Evolutionary conservation across 345 rosid genomes (phyloP), one percentile per base, ranked within the genome.

Genomic region (Eucalyptus viminalis): DNA sequence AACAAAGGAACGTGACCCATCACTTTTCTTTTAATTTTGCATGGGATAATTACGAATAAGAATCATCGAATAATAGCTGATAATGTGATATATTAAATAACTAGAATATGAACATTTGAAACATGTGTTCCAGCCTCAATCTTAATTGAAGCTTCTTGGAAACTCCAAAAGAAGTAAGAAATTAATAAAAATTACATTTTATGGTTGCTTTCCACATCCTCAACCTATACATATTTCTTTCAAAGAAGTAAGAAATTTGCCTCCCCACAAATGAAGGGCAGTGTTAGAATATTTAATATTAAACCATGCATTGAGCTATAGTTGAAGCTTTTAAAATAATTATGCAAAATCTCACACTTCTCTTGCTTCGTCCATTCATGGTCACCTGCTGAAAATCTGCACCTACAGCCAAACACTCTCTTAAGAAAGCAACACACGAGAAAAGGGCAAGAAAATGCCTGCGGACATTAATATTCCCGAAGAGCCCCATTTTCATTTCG

Each of bases 251-350:
- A 50, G 53, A 50, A 50, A 50, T 50, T 53, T 53, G 58, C 58
- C 11, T 51, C 22, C 22, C 58, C 56, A 3, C 56, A 53, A 0
- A 53, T 53, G 24, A 4, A 53, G 25, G 5, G 58, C 0, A 4
- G 25, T 19, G 25, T 53, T 21, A 21, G 5, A 53, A 53, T 53
- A 53, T 53, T 53, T 53, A 53, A 53, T 53, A 21, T 53, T 4
- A 53, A 53, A 53, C 5, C 5, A 1, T 21, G 58, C 58, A 21
- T 53, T 21, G 0, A 19, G 58, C 1, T 53, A 53, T 19, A 53
- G 0, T 53, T 53, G 8, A 53, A 21, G 25, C 11, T 53, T 53
- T 53, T 19, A 53, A 53, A 53, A 53, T 8, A 53, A 53, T 53
- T 53, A 19, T 5, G 11, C 11, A 53, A 53, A 53, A 53, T 53